Base-by-base conservation (phyloP, 192 early-diverging fungal genomes). In the Coemansia sp. region DNA sequence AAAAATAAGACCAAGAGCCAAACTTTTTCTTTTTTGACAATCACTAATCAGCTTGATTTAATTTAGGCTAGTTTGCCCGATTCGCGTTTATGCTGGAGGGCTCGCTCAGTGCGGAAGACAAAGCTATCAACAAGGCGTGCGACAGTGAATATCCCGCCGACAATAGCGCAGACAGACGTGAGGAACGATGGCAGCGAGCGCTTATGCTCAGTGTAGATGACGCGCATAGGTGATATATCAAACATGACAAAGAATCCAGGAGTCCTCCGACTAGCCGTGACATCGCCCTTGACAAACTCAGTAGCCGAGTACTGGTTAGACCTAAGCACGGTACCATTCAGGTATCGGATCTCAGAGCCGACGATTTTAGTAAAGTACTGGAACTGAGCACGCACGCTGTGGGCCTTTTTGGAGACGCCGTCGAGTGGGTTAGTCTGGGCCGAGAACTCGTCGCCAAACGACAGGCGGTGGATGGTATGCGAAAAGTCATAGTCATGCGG, bases 301-400 rank as follows among this genome's bases (percentile, higher is more conserved):
- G 96, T 99, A 9, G 92, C 93, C 24, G 96, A 94, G 74, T 94
- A 98, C 80, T 99, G 96, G 80, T 99, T 99, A 5, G 96, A 96
- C 70, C 85, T 85, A 18, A 94, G 79, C n/a, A 79, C 85, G 10
- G 79, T 76, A 49, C 90, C 89, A 74, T 93, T 89, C 52, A 91
- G 68, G 79, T 87, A 95, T 20, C 79, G 62, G 72, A 93, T 86
- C 60, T 93, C 88, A 5, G 96, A 98, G 42, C 92, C 90, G 2
- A 99, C 97, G 15, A 99, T 93, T 83, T 97, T 97, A 61, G 93
- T 69, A 76, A 94, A 98, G 85, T 98, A 98, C 74, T 98, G 95
- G 86, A 87, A 98, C 82, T 90, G 90, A 18, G 83, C 75, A 42
- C 88, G 84, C 88, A 88, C 65, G 65, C 82, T 68, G 27, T 69